Evolutionary conservation across 352 stramenopile species (phyloP).

Genomic region (Pythium plurisporium): DNA sequence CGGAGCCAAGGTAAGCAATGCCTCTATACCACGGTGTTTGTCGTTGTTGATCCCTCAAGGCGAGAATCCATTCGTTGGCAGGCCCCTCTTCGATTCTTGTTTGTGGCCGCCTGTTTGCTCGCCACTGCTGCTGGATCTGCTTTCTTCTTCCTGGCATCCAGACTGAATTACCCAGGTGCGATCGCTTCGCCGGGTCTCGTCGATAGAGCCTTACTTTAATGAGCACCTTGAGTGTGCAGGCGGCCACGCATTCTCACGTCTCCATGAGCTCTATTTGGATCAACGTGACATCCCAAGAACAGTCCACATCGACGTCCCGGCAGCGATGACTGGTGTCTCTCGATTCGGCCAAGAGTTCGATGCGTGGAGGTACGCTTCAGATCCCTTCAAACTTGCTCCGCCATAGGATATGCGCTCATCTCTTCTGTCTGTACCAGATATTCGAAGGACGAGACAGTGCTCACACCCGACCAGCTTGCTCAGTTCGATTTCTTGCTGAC

Average conservation of each 20-base stretch:
- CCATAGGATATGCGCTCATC: not conserved
- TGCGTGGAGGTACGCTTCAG: slow-evolving; percentile 55
- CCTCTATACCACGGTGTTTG: not conserved
- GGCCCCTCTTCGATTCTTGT: slow-evolving; percentile 46
- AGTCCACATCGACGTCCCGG: slow-evolving; percentile 91
- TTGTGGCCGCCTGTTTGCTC: slow-evolving; percentile 42
- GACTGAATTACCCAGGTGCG: slow-evolving; percentile 92
- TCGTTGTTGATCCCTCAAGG: no score
- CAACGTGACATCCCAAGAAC: slow-evolving; percentile 30
- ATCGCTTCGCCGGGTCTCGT: no score
- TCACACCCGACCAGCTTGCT: slow-evolving; percentile 36
- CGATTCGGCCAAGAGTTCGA: slow-evolving; percentile 82
- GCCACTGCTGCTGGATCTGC: slow-evolving; percentile 38
- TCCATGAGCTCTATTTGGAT: slow-evolving; percentile 44
- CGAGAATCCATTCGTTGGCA: slow-evolving; percentile 29
- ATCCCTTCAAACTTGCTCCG: no score
- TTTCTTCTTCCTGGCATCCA: slow-evolving; percentile 72
- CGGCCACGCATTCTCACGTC: slow-evolving; percentile 53
- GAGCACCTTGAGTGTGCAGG: slow-evolving; percentile 22
- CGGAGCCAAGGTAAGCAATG: slow-evolving; percentile 40
- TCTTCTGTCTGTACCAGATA: slow-evolving; percentile 14
- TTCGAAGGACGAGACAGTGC: slow-evolving; percentile 68
- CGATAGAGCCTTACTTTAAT: not conserved
- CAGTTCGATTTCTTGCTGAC: slow-evolving; percentile 70
- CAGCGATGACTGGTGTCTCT: slow-evolving; percentile 94